Evolutionary conservation across 2,329 filamentous ascomycete species (phyloP).

Genomic region (Nemania diffusa): DNA sequence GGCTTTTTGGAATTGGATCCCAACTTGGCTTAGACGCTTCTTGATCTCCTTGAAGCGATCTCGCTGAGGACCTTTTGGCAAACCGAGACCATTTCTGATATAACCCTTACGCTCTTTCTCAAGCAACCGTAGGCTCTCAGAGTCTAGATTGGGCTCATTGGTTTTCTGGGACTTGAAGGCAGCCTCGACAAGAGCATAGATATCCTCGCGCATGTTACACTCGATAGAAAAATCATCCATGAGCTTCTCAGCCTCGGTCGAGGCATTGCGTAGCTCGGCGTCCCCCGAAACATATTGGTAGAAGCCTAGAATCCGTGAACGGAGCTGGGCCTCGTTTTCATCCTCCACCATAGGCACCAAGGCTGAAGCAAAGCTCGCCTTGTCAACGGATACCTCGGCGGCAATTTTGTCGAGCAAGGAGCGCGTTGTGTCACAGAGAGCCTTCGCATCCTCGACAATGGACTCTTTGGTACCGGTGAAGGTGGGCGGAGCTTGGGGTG

Average conservation of each 20-base stretch:
- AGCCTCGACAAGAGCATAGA: constrained; percentile 74
- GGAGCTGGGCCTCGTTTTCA: constrained; percentile 72
- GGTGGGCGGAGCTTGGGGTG: constrained; percentile 80
- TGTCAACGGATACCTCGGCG: constrained; percentile 64
- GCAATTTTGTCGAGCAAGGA: constrained; percentile 74
- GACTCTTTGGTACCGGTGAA: constrained; percentile 79
- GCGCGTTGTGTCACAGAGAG: constrained; percentile 71
- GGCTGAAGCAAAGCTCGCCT: constrained; percentile 65
- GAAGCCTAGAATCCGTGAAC: constrained; percentile 76
- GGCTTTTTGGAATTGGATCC: constrained; percentile 81
- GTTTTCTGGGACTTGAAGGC: constrained; percentile 66
- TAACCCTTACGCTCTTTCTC: constrained; percentile 83
- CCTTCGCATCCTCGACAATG: constrained; percentile 74
- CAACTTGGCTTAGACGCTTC: constrained; percentile 78
- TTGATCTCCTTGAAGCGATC: constrained; percentile 89
- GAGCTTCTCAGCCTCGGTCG: constrained; percentile 78
- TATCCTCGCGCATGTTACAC: constrained; percentile 82
- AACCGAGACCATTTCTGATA: constrained; percentile 77
- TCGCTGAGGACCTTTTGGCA: constrained; percentile 75
- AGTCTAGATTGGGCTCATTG: constrained; percentile 66
- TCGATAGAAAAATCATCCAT: constrained; percentile 83
- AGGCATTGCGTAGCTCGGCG: constrained; percentile 76
- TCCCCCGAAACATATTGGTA: constrained; percentile 82
- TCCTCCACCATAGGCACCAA: constrained; percentile 76
- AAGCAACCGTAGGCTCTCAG: constrained; percentile 76